These are phyloP conservation scores for Penicillium parvum DNA, from an alignment of 495 filamentous ascomycete genomes.

Conservation along the genomic window DNA sequence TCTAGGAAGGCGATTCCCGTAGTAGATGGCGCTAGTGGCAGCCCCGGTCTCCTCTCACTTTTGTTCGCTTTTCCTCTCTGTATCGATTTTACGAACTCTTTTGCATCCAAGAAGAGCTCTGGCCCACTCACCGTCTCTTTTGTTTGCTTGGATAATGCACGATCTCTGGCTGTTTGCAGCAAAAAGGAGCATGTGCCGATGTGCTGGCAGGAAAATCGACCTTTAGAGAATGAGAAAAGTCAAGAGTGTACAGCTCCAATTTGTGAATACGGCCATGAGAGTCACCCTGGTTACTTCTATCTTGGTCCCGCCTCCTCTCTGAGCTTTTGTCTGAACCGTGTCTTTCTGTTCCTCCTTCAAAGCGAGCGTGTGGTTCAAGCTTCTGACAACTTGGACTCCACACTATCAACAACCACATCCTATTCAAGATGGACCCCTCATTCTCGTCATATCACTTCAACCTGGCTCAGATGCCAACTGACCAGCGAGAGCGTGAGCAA, in stretches of 20 bases:
- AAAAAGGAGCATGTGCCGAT: slow-evolving; percentile 16
- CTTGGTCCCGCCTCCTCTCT: slow-evolving; percentile 3
- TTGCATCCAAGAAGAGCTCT: not conserved
- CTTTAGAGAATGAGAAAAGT: not conserved
- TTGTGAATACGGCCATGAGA: slow-evolving; percentile 8
- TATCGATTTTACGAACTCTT: not conserved
- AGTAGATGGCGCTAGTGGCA: slow-evolving; percentile 2
- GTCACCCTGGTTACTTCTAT: slow-evolving; percentile 16
- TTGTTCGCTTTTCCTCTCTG: not conserved
- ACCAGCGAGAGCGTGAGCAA: slow-evolving; percentile 21
- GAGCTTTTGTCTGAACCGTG: not conserved
- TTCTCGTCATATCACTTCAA: slow-evolving; percentile 12
- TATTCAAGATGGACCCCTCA: slow-evolving; percentile 22
- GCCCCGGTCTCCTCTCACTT: not conserved
- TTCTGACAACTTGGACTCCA: slow-evolving; percentile 3
- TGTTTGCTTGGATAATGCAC: slow-evolving; percentile 15
- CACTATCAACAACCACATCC: not conserved
- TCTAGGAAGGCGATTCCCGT: slow-evolving; percentile 3
- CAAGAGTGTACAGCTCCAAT: slow-evolving; percentile 22
- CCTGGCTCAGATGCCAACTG: slow-evolving; percentile 24
- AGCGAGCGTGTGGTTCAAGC: slow-evolving; percentile 10
- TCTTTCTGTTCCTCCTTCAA: slow-evolving; percentile 1
- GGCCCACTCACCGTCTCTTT: slow-evolving; percentile 1
- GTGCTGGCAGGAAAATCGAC: slow-evolving; percentile 10
- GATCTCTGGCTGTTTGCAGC: slow-evolving; percentile 13